phyloP scores from a whole-genome alignment of 106 monocot species.

The Acanthochlamys bracteata region DNA sequence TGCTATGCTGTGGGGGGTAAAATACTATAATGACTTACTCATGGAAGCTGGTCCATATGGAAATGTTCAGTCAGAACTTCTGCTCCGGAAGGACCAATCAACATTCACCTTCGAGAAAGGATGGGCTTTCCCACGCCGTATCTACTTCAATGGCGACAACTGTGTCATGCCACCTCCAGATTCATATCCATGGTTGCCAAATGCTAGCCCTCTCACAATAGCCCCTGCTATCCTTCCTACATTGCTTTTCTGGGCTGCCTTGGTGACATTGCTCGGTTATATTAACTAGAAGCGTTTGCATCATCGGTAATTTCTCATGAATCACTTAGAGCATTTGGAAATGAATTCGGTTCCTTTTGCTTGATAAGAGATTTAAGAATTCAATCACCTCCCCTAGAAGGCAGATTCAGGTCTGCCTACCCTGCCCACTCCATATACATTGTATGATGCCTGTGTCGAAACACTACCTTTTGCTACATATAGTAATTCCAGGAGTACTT shows the following conservation, averaged over 20 bases:
- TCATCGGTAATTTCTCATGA: neutral
- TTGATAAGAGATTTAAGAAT: neutral
- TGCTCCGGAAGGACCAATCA: slow-evolving; percentile 34
- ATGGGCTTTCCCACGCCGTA: slow-evolving; percentile 55
- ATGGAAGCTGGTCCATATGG: slow-evolving; percentile 48
- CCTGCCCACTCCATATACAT: neutral
- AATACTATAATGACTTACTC: slow-evolving; percentile 63
- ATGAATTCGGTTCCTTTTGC: neutral
- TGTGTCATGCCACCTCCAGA: slow-evolving; percentile 62
- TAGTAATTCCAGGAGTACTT: neutral
- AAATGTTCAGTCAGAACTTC: slow-evolving; percentile 58
- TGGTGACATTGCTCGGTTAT: slow-evolving; percentile 24
- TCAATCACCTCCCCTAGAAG: neutral
- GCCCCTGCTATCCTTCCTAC: slow-evolving; percentile 14
- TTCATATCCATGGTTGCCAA: slow-evolving; percentile 55
- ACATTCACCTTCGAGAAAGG: slow-evolving; percentile 59
- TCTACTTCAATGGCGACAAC: slow-evolving; percentile 67
- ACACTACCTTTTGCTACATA: neutral
- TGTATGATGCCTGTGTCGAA: neutral
- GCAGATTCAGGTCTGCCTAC: slow-evolving; percentile 1
- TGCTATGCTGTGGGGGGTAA: slow-evolving; percentile 56
- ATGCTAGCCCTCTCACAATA: slow-evolving; percentile 23
- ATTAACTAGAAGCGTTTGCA: neutral
- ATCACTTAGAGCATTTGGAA: neutral
- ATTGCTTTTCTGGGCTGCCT: slow-evolving; percentile 20